phyloP scores from a whole-genome alignment of 2,329 filamentous ascomycete species.

The Pseudofabraea citricarpa region DNA sequence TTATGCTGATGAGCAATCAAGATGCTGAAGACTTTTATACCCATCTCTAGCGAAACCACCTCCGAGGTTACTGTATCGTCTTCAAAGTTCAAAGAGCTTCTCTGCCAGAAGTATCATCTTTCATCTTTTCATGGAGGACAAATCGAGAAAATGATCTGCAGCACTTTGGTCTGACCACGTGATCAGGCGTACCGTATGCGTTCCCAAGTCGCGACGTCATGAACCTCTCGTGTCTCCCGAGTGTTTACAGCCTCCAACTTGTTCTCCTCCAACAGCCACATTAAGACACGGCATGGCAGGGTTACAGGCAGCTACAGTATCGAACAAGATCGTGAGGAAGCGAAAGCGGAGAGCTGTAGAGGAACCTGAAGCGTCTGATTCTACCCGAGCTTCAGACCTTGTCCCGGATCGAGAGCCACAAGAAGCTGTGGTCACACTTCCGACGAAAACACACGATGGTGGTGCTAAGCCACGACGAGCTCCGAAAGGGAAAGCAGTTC shows the following conservation, averaged over 20 bases:
- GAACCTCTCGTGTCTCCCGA: too few species aligned
- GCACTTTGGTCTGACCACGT: background rate
- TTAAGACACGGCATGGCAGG: constrained; percentile 17
- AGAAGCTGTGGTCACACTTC: constrained; percentile 36
- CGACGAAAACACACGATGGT: constrained; percentile 54
- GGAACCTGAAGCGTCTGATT: constrained; percentile 12
- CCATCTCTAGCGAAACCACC: too few species aligned
- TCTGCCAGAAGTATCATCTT: too few species aligned
- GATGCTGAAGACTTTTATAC: too few species aligned
- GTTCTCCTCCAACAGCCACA: background rate
- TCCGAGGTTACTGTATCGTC: too few species aligned
- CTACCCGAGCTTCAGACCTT: background rate
- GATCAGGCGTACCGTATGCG: too few species aligned
- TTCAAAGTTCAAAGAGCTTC: too few species aligned
- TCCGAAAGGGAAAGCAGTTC: constrained; percentile 27
- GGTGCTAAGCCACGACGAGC: constrained; percentile 38
- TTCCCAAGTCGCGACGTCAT: too few species aligned
- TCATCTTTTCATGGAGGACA: too few species aligned
- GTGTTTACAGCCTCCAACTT: background rate
- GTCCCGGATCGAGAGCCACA: constrained; percentile 7
- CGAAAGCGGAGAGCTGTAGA: constrained; percentile 31
- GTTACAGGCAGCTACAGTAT: constrained; percentile 42
- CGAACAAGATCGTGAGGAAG: constrained; percentile 34
- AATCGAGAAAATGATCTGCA: too few species aligned
- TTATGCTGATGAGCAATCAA: too few species aligned